phyloP scores from a whole-genome alignment of 23 red algal genomes.

The Porphyridium purpureum region DNA sequence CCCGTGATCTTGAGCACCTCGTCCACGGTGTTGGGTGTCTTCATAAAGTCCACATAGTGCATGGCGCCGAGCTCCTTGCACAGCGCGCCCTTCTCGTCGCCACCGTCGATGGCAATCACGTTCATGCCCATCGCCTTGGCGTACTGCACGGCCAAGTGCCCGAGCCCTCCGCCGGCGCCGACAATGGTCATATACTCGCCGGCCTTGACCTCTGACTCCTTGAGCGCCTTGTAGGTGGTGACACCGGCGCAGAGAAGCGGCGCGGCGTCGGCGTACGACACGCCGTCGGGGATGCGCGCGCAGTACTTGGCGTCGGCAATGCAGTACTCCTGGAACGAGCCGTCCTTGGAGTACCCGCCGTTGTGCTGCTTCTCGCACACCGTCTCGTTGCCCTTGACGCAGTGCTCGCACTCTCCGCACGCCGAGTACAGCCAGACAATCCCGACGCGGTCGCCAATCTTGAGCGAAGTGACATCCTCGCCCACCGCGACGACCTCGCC shows the following conservation, averaged over 20 bases:
- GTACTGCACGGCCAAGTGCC: constrained; percentile 16
- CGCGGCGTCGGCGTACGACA: constrained; percentile 5
- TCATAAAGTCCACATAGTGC: no score
- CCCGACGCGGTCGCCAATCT: constrained; percentile 2
- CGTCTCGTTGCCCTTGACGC: constrained; percentile 1
- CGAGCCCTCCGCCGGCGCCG: constrained; percentile 20
- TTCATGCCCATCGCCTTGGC: constrained; percentile 27
- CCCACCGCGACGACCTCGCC: neutral
- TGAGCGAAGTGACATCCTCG: neutral
- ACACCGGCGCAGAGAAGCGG: constrained; percentile 30
- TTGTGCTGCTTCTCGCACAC: constrained; percentile 1
- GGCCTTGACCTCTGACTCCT: constrained; percentile 10
- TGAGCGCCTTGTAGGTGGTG: constrained; percentile 19
- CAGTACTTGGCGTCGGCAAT: constrained; percentile 2
- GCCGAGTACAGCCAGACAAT: constrained; percentile 2
- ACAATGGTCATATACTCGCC: constrained; percentile 9
- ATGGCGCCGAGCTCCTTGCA: constrained; percentile 10
- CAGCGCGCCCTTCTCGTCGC: constrained; percentile 5
- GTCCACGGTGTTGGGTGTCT: neutral
- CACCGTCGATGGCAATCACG: constrained; percentile 5
- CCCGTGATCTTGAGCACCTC: constrained; percentile 1
- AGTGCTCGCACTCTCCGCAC: constrained; percentile 4
- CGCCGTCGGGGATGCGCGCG: constrained; percentile 20
- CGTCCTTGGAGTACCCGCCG: constrained; percentile 6
- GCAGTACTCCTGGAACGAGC: constrained; percentile 3